Evolutionary conservation across 2,329 filamentous ascomycete genomes (phyloP), one percentile per base, ranked within the genome.

Genomic region (Cladosporium sphaerospermum): DNA sequence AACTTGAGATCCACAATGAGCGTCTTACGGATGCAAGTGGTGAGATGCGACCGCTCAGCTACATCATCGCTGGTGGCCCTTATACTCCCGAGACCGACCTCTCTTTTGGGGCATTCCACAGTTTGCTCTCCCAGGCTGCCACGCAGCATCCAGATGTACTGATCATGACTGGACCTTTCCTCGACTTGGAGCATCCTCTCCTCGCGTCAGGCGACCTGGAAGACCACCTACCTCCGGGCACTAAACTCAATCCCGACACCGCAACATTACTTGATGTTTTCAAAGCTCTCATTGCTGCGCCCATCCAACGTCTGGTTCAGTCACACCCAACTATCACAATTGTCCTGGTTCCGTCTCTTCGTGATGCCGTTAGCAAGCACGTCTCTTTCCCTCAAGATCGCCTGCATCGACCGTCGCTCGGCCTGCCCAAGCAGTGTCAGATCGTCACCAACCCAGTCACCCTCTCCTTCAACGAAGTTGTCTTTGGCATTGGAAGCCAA

Each of bases 71-170:
- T 1, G 82, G 89, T 0, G 93, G 93, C 0, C 93, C 93, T 0
- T 99, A 95, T 70, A 96, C 91, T 0, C 83, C 90, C 2, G 91
- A 97, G 61, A 88, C 92, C 63, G 95, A 95, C 64, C 83, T 99
- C 43, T 86, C 90, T 59, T 99, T 91, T 66, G 88, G 95, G 63
- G 87, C 92, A 7, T 75, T 99, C 1, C 84, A 90, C 63, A 83
- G 88, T 31, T 78, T 99, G 13, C 92, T 92, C 66, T 79, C 80
- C 60, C 84, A 85, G 62, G 90, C 91, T 8, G 83, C 83, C 13
- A 83, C 89, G 58, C 81, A 78, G 18, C 84, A 82, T 58, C 87
- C 85, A 9, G 93, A 99, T 67, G 81, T 82, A 3, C 73, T 99
- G 28, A 79, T 97, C 41, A 77, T 99, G 8, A 76, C 81, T 3